Evolutionary conservation across 2,329 filamentous ascomycete species (phyloP).

Genomic region (Fusarium paranaense): DNA sequence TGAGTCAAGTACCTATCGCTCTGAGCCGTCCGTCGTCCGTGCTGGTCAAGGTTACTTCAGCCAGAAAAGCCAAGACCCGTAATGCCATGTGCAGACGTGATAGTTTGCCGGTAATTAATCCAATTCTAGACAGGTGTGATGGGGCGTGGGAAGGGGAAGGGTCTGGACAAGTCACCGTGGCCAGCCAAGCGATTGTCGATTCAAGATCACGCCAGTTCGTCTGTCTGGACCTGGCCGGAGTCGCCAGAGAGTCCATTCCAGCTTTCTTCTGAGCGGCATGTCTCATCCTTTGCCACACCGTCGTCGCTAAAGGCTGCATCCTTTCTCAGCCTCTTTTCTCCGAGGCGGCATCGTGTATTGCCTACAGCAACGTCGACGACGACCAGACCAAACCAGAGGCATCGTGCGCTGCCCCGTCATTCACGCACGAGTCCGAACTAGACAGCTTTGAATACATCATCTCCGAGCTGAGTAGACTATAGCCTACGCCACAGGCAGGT

Average conservation of each 20-base stretch:
- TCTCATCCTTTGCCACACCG: slow-evolving; percentile 16
- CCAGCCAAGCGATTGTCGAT: slow-evolving; percentile 11
- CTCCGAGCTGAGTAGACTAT: not conserved
- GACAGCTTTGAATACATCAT: not conserved
- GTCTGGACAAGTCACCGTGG: slow-evolving; percentile 14
- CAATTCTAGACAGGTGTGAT: slow-evolving; percentile 7
- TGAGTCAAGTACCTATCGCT: not conserved
- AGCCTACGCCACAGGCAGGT: slow-evolving; percentile 11
- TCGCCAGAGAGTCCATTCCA: slow-evolving; percentile 7
- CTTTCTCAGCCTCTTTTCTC: not conserved
- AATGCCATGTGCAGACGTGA: slow-evolving; percentile 4
- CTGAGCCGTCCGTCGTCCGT: not conserved
- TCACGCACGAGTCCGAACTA: not conserved
- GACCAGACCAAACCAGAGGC: not conserved
- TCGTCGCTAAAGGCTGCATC: not conserved
- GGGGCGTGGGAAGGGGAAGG: slow-evolving; percentile 14
- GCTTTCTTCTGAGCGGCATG: slow-evolving; percentile 13
- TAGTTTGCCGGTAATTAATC: slow-evolving; percentile 24
- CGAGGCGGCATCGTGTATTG: not conserved
- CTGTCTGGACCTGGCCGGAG: slow-evolving; percentile 19
- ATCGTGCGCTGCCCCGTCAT: not conserved
- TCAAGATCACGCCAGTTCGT: slow-evolving; percentile 26
- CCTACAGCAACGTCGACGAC: not conserved
- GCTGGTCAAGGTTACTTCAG: not conserved
- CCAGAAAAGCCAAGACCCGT: not conserved